Percentiles rank a stretch among this genome's conserved stretches.
Evolutionary conservation across 352 stramenopile species (phyloP).

Genomic region (Phytophthora tubulina): DNA sequence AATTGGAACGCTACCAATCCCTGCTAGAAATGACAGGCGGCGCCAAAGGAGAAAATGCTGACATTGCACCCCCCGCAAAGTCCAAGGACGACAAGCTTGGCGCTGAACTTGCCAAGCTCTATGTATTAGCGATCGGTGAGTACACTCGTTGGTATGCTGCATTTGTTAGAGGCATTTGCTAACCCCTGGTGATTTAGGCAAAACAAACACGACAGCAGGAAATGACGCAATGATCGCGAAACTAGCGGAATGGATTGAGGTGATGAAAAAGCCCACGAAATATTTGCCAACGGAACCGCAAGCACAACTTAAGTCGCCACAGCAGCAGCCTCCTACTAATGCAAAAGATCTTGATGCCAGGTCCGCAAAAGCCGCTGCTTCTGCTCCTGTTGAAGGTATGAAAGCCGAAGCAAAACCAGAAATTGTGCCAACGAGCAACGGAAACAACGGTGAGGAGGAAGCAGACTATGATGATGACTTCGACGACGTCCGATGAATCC

Average conservation of each 20-base stretch:
- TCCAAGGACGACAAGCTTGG: constrained; percentile 34
- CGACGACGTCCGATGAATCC: constrained; percentile 43
- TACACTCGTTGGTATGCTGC: not conserved
- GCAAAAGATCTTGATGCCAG: not conserved
- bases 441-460: constrained; percentile 36
- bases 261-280: constrained; percentile 19
- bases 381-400: not conserved
- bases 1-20: constrained; percentile 86
- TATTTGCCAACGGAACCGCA: not conserved
- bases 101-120: constrained; percentile 51
- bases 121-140: constrained; percentile 48
- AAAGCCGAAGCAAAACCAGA: constrained; percentile 13
- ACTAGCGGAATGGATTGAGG: constrained; percentile 45
- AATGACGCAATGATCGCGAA: constrained; percentile 37
- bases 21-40: constrained; percentile 70
- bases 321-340: not conserved
- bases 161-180: not conserved
- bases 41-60: constrained; percentile 14
- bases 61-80: constrained; percentile 11
- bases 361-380: not conserved
- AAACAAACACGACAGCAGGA: constrained; percentile 16
- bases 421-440: constrained; percentile 1
- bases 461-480: constrained; percentile 57
- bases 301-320: not conserved
- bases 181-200: constrained; percentile 26